phyloP scores from a whole-genome alignment of 331 rosid genomes.

The Ulmus americana region DNA sequence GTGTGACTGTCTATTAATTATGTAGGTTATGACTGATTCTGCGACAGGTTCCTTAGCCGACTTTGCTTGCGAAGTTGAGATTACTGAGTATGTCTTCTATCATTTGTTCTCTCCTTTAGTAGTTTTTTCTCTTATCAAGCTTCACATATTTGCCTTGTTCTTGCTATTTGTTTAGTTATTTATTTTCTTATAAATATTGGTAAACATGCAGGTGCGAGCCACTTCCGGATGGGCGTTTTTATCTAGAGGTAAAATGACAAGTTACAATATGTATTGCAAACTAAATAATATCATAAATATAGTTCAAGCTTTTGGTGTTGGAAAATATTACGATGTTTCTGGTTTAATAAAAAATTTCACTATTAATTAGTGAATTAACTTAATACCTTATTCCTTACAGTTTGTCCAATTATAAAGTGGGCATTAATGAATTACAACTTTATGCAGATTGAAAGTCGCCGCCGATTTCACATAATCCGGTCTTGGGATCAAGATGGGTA shows the following conservation, averaged over 20 bases:
- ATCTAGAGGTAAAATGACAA: slow-evolving; percentile 63
- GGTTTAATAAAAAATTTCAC: no score
- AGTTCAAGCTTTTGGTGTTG: no score
- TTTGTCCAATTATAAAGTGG: no score
- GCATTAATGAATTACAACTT: background rate
- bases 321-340: no score
- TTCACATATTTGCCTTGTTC: background rate
- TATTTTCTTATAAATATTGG: background rate
- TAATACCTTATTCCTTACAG: no score
- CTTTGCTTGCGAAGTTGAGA: slow-evolving; percentile 95
- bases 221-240: slow-evolving; percentile 92
- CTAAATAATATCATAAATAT: no score
- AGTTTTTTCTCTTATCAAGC: background rate
- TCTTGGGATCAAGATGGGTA: slow-evolving; percentile 94
- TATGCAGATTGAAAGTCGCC: slow-evolving; percentile 81
- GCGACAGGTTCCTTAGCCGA: slow-evolving; percentile 80
- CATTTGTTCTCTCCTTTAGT: slow-evolving; percentile 13
- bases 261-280: no score
- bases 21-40: slow-evolving; percentile 67
- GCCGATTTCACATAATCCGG: slow-evolving; percentile 65
- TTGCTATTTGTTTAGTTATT: background rate
- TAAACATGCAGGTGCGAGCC: slow-evolving; percentile 80
- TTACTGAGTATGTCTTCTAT: slow-evolving; percentile 78
- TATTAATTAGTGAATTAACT: no score
- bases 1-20: slow-evolving; percentile 33